These are phyloP conservation scores for Tricladium varicosporioides DNA, from an alignment of 2,329 filamentous ascomycete genomes.

Conservation along the genomic window DNA sequence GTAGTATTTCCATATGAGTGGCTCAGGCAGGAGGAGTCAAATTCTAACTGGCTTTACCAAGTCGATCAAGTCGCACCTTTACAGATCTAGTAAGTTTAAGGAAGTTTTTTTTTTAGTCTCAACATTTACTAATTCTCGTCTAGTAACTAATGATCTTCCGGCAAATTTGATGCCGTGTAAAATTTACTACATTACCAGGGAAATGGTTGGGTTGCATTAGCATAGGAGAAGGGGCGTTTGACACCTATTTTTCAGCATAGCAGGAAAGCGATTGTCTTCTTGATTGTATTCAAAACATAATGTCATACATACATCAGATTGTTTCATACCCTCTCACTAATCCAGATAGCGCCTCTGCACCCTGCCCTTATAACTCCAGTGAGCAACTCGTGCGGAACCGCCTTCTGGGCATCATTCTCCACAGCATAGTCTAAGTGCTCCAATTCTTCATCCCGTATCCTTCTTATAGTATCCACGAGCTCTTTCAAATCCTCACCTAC, in stretches of 20 bases:
- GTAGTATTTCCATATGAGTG: constrained; percentile 96
- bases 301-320: not conserved
- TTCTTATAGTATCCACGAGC: constrained; percentile 70
- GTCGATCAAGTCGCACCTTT: constrained; percentile 94
- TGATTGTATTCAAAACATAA: constrained; percentile 15
- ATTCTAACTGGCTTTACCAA: constrained; percentile 94
- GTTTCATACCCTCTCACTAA: constrained; percentile 68
- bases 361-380: constrained; percentile 87
- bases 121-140: constrained; percentile 10
- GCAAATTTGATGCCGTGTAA: constrained; percentile 15
- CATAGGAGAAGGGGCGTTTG: constrained; percentile 12
- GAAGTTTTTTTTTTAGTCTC: too few species aligned
- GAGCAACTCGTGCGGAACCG: constrained; percentile 83
- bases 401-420: constrained; percentile 87
- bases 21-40: constrained; percentile 86
- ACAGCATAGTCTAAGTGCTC: constrained; percentile 96
- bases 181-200: constrained; percentile 12
- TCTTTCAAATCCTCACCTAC: constrained; percentile 74
- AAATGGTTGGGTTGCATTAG: constrained; percentile 4
- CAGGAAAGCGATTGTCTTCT: constrained; percentile 15
- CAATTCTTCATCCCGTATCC: constrained; percentile 91
- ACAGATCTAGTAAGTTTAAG: constrained; percentile 82
- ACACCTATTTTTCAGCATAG: constrained; percentile 16
- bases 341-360: constrained; percentile 89
- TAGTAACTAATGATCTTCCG: constrained; percentile 23